Conservation (phyloP, 331 rosid species). For the Cydonia oblonga region DNA sequence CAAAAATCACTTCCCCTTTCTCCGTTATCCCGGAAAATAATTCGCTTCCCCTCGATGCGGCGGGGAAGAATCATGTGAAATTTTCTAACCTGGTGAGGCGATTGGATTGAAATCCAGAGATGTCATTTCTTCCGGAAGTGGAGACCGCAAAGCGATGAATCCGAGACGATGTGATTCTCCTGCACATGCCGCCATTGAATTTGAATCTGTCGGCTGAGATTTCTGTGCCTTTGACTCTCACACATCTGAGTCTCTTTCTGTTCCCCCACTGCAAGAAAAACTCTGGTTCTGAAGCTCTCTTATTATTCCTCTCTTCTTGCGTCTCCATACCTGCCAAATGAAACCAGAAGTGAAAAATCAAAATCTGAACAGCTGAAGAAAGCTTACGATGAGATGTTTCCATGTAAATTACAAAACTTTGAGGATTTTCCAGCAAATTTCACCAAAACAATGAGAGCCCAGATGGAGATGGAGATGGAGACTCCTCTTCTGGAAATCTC, state of each 20-base stretch:
- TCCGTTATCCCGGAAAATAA: background rate
- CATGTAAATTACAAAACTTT: background rate
- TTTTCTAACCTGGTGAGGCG: conserved; percentile 46
- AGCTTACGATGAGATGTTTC: conserved; percentile 24
- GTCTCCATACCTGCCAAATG: conserved; percentile 42
- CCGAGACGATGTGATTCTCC: conserved; percentile 34
- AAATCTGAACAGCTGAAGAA: background rate
- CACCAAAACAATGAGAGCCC: conserved; percentile 6
- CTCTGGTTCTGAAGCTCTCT: conserved; percentile 48
- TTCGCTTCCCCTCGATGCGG: background rate
- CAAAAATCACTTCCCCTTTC: background rate
- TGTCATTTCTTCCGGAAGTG: conserved; percentile 33
- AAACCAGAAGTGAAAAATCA: background rate
- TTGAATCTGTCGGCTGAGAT: conserved; percentile 33
- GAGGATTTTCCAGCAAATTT: conserved; percentile 3
- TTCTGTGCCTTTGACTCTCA: conserved; percentile 60
- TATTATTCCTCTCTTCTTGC: conserved; percentile 51
- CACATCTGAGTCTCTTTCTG: conserved; percentile 56
- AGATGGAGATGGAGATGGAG: conserved; percentile 28
- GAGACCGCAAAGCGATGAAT: conserved; percentile 35
- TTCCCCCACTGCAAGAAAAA: conserved; percentile 81
- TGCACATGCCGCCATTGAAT: conserved; percentile 40
- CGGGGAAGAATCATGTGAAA: background rate
- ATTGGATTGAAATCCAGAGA: conserved; percentile 35
- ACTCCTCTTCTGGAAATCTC: background rate